phyloP scores from a whole-genome alignment of 2,329 filamentous ascomycete genomes.

The Hortaea sp. region DNA sequence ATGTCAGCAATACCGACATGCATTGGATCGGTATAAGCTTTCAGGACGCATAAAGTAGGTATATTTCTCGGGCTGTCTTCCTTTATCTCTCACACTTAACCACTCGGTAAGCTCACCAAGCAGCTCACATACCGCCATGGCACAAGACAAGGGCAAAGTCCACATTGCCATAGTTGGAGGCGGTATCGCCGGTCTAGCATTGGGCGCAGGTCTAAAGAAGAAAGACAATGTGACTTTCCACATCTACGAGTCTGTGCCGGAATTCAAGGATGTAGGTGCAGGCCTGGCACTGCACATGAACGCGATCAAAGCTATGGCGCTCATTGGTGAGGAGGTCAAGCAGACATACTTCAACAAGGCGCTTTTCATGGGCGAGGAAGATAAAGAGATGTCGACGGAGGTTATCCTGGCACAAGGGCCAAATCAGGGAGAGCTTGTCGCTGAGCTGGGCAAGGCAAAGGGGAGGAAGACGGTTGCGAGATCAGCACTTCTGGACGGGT shows the following conservation, averaged over 20 bases:
- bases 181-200: slow-evolving; percentile 42
- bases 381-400: slow-evolving; percentile 23
- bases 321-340: slow-evolving; percentile 26
- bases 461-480: slow-evolving; percentile 32
- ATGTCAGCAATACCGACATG: no score
- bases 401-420: slow-evolving; percentile 24
- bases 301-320: slow-evolving; percentile 40
- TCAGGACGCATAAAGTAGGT: no score
- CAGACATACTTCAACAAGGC: slow-evolving; percentile 41
- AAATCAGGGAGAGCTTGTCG: slow-evolving; percentile 33
- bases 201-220: slow-evolving; percentile 37
- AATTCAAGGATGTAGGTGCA: slow-evolving; percentile 39
- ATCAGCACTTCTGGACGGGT: slow-evolving; percentile 40
- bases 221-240: slow-evolving; percentile 36
- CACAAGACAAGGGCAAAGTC: slow-evolving; percentile 13
- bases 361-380: slow-evolving; percentile 35
- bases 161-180: slow-evolving; percentile 40
- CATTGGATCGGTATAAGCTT: no score
- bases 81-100: no score
- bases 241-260: slow-evolving; percentile 40
- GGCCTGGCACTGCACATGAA: slow-evolving; percentile 44
- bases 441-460: slow-evolving; percentile 26
- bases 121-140: no score
- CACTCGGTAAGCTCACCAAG: no score
- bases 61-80: no score